Evolutionary conservation across 495 filamentous ascomycete genomes (phyloP).

Genomic region (Lichenothelia convexa): DNA sequence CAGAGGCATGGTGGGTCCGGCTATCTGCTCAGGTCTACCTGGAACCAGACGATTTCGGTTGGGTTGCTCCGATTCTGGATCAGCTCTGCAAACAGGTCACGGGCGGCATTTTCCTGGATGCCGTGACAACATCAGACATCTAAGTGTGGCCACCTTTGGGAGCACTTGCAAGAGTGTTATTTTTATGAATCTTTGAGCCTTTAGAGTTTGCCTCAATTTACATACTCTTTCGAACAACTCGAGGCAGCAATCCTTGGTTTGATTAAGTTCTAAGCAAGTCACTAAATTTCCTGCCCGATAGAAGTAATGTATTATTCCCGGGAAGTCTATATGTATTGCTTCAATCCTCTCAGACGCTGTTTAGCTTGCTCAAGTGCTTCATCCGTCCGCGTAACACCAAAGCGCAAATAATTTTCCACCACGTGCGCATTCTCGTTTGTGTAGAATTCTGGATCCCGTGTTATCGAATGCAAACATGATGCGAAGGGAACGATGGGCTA

Average conservation of each 20-base stretch:
- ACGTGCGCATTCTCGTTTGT: conserved; percentile 64
- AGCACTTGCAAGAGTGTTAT: too few relatives aligned
- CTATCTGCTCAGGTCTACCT: conserved; percentile 69
- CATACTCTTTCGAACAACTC: too few relatives aligned
- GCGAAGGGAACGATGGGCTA: too few relatives aligned
- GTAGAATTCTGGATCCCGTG: conserved; percentile 95
- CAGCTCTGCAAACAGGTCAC: conserved; percentile 41
- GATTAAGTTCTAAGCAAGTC: too few relatives aligned
- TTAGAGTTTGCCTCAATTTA: too few relatives aligned
- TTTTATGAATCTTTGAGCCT: too few relatives aligned
- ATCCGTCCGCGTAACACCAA: conserved; percentile 94
- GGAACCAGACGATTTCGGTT: conserved; percentile 59
- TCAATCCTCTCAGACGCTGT: conserved; percentile 70
- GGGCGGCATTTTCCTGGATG: conserved; percentile 38
- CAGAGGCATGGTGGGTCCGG: conserved; percentile 44
- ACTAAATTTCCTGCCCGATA: too few relatives aligned
- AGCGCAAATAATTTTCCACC: conserved; percentile 81
- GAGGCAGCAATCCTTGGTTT: too few relatives aligned
- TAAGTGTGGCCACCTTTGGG: too few relatives aligned
- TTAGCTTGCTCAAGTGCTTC: conserved; percentile 76
- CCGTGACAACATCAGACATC: too few relatives aligned
- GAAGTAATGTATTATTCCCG: too few relatives aligned
- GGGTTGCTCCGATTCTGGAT: conserved; percentile 40
- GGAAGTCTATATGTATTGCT: conserved; percentile 44
- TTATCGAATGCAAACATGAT: too few relatives aligned